Evolutionary conservation across 257 asterid species (phyloP), one percentile per base, ranked within the genome.

Genomic region (Scutellaria galericulata): DNA sequence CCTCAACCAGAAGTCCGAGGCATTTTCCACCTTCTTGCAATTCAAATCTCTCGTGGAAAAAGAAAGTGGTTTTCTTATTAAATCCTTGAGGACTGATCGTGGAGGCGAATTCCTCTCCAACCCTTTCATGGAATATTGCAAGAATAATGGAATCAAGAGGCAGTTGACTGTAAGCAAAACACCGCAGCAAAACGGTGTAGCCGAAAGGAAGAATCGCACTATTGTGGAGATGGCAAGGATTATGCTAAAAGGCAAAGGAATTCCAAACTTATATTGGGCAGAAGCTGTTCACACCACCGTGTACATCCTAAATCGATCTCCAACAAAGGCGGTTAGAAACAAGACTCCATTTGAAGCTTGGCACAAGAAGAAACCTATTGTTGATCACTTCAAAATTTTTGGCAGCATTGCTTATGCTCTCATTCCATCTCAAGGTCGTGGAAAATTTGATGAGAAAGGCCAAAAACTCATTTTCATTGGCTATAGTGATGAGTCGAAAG

Each of bases 221-320:
- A n/a, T 41, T 14, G 67, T 53, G 2, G 60, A 65, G 42, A 74
- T 64, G 77, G 41, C 66, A 3, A 39, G 39, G 4, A 74, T 27
- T 13, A 64, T 73, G 66, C 14, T 64, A 0, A 52, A 63, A 53
- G 47, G 66, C 2, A 64, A 50, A 20, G 45, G 47, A 0, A 3
- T 74, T 6, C 53, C n/a, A n/a, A 70, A 58, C 6, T 1, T 18
- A 1, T 22, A 40, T 27, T 56, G 37, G 45, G 58, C 66, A 3
- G 57, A 68, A 40, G 71, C 45, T 6, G 57, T 62, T 4, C 15
- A 63, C 35, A 22, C 27, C 27, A 22, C 27, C 4, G 5, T 46
- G 1, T 73, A 73, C 31, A 65, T 65, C 4, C 18, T 66, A 0
- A 74, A 74, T 13, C 5, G 53, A 1, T 66, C 55, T 18, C 79